A percentile compares a stretch with the other conserved stretches of the same genome.
These are phyloP conservation scores for Lunasporangiospora selenospora DNA, from an alignment of 192 early-diverging fungal genomes.

Conservation along the genomic window DNA sequence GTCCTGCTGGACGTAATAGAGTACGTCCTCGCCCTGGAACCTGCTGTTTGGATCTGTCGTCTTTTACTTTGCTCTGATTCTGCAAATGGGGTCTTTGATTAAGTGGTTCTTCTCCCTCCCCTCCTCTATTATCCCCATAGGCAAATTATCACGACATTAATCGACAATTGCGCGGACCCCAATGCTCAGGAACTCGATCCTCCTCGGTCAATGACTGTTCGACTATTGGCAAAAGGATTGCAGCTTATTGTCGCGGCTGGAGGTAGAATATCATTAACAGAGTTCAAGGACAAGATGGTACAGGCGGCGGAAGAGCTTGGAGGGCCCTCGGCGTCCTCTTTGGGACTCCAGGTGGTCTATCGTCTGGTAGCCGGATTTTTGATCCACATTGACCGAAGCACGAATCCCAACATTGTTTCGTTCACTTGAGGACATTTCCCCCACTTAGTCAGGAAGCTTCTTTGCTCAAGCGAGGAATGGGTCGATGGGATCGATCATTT, in stretches of 20 bases:
- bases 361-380: conserved; percentile 27
- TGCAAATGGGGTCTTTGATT: too few species aligned
- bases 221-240: conserved; percentile 11
- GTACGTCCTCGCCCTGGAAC: too few species aligned
- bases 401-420: conserved; percentile 26
- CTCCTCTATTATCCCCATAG: too few species aligned
- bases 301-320: conserved; percentile 18
- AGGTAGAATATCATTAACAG: conserved; percentile 11
- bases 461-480: too few species aligned
- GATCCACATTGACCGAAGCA: conserved; percentile 33
- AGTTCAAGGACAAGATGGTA: conserved; percentile 25
- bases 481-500: too few species aligned
- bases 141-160: conserved; percentile 30
- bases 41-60: too few species aligned
- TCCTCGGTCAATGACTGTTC: conserved; percentile 2
- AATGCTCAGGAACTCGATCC: conserved; percentile 23
- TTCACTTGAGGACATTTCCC: conserved; percentile 12
- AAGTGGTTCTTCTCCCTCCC: too few species aligned
- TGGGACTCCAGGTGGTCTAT: conserved; percentile 36
- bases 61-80: not conserved
- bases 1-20: conserved; percentile 34
- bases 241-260: conserved; percentile 16
- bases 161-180: conserved; percentile 22
- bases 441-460: too few species aligned
- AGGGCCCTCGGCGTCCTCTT: not conserved